These are phyloP conservation scores for Berberis vulgaris DNA, from an alignment of 164 flowering plant genomes.

Conservation along the genomic window DNA sequence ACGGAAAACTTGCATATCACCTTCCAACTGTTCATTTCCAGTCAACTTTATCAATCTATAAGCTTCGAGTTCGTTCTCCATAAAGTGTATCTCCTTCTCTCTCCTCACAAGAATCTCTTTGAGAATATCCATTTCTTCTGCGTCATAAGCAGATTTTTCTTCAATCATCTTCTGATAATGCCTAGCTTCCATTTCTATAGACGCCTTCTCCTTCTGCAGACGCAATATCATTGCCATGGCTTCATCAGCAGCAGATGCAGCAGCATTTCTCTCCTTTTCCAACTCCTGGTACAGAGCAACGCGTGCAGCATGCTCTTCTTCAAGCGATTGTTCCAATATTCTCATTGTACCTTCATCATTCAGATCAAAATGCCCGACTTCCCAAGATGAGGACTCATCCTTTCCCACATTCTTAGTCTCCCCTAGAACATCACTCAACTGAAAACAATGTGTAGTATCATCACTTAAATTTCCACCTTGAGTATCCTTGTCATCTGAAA, in stretches of 20 bases:
- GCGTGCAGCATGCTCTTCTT: constrained; percentile 57
- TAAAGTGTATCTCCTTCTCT: constrained; percentile 70
- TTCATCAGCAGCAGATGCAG: constrained; percentile 91
- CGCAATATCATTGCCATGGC: constrained; percentile 96
- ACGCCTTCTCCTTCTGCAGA: constrained; percentile 87
- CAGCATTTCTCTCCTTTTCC: constrained; percentile 89
- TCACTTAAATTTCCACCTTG: constrained; percentile 14
- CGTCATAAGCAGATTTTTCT: constrained; percentile 79
- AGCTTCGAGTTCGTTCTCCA: constrained; percentile 85
- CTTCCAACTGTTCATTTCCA: constrained; percentile 23
- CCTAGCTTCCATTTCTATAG: constrained; percentile 77
- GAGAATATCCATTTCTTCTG: constrained; percentile 84
- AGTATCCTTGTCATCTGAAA: constrained; percentile 27
- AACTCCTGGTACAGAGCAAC: constrained; percentile 56
- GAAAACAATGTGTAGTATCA: constrained; percentile 12
- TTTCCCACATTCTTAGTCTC: constrained; percentile 21
- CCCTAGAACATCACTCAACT: constrained; percentile 15
- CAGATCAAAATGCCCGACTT: constrained; percentile 11
- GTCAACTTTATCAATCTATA: constrained; percentile 37
- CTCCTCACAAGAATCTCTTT: constrained; percentile 74
- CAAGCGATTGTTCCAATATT: constrained; percentile 54
- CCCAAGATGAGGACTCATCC: constrained; percentile 18
- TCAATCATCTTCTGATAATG: constrained; percentile 81
- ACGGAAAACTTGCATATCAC: too few relatives aligned
- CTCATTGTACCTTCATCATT: constrained; percentile 24